Evolutionary conservation across 169 alveolate genomes (phyloP).

Genomic region (Eimeria brunetti): DNA sequence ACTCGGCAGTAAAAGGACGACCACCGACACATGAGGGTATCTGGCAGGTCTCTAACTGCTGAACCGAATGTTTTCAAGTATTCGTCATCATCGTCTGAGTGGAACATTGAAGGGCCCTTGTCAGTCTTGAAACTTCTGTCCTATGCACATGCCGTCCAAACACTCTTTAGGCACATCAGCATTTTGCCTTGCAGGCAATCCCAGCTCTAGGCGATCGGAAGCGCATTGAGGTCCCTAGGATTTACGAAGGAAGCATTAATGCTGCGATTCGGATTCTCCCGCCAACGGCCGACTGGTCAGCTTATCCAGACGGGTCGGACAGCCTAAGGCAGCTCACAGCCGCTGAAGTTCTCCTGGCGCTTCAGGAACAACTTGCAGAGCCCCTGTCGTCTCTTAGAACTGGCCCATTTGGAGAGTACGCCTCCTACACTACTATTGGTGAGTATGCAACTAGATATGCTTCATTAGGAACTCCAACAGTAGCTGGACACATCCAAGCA

Average conservation of each 20-base stretch:
- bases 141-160: neutral
- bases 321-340: slow-evolving; percentile 60
- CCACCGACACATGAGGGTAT: neutral
- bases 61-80: neutral
- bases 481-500: neutral
- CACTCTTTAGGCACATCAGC: too few relatives aligned
- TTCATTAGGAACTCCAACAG: neutral
- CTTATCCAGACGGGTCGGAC: slow-evolving; percentile 19
- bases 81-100: neutral
- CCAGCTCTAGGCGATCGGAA: slow-evolving; percentile 45
- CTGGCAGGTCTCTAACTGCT: too few relatives aligned
- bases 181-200: slow-evolving; percentile 44
- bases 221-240: slow-evolving; percentile 36
- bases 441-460: neutral
- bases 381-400: slow-evolving; percentile 74
- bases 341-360: slow-evolving; percentile 78
- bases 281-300: neutral
- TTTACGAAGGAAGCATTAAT: slow-evolving; percentile 52
- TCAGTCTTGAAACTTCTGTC: neutral
- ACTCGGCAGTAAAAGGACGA: neutral
- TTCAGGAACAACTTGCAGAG: slow-evolving; percentile 74
- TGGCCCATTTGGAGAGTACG: slow-evolving; percentile 77
- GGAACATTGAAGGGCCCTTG: neutral
- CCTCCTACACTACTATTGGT: slow-evolving; percentile 70
- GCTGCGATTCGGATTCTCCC: slow-evolving; percentile 16